Base-by-base conservation (phyloP, 2,329 filamentous ascomycete species). In the Coleophoma crateriformis region DNA sequence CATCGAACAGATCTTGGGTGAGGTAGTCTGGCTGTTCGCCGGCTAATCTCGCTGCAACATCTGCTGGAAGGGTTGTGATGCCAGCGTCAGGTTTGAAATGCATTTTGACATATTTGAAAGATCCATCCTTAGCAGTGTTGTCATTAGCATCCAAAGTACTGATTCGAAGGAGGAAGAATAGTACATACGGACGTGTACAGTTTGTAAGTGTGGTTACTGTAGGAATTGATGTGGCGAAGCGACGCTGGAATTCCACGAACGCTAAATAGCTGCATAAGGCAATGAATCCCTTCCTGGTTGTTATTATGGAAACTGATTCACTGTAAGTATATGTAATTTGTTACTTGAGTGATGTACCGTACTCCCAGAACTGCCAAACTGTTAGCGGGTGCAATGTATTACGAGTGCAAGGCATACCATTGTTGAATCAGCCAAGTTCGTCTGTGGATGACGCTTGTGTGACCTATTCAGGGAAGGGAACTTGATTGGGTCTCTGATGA, bases 231-330 rank as follows among this genome's bases (percentile, higher is more conserved):
- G 51, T 74, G 62, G 2, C 71, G 66, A 11, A 73, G 53, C 1
- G 75, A 77, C 1, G 65, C 63, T 0, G 77, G 77, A 3, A 71
- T 75, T 8, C 73, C 73, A 2, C 74, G 68, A 33, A 76, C 65
- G 32, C 72, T 68, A 52, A 81, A 79, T 1, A 81, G 61, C 20
- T 71, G 68, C 72, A 81, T 76, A 43, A 79, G 55, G 11, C 68
- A 68, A 57, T 82, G 77, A 1, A 73, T 70, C 3, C 70, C 68
- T 60, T 78, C 74, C 15, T 69, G 72, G 47, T 76, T 77, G 45
- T 68, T 65, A 47, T 62, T 65, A 39, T 68, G 66, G 54, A 67
- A 68, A n/a, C 38, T 40, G 3, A 27, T 10, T 10, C 6, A 27
- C 6, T 10, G 8, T 7, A 27, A 40, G 20, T 40, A 40, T 20